Evolutionary conservation across 345 rosid species (phyloP), one percentile per base, ranked within the genome.

Genomic region (Raphanus sativus): DNA sequence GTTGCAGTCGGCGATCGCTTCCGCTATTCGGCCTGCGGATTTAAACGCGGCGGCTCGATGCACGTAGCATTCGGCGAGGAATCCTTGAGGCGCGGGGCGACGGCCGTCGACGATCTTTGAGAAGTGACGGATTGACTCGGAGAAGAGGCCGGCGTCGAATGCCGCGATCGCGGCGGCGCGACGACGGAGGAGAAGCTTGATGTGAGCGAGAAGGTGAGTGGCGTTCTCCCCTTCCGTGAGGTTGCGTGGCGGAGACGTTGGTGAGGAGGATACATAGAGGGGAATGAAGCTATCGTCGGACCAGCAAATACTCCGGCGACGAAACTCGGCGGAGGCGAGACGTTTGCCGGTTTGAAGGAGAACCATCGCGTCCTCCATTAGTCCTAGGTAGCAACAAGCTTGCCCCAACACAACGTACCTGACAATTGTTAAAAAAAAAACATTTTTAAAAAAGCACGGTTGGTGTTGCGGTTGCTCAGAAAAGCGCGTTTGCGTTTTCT

Each of bases 351-450:
- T 90, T 75, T 92, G 98, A 62, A 94, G 94, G 0, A 94, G 88
- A 52, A 82, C 97, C 97, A 94, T 86, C 2, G 98, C 98, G 81
- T 94, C 98, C 84, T 94, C 98, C 98, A 94, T 89, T 6, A 94
- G 83, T 28, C 98, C 98, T 2, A 94, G 82, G 66, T 92, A 92
- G 81, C 91, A 86, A 69, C 98, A 94, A 4, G 98, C 98, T 84
- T 92, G 93, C 17, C 98, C 98, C 40, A 92, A 70, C 38, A 92
- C 89, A 77, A 82, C 70, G 76, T 89, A 94, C 86, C 98, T 94
- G 83, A 2, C 21, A 21, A 21, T 21, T 21, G 21, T 21, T 21
- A 42, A 28, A 1, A 25, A 10, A 32, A 8, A 32, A 32, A 32
- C 34, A 5, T 12, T 11, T 42, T 42, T 21, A 21, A 21, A 21